Evolutionary conservation across 306 rosid species (phyloP).

Genomic region (Inga laurina): DNA sequence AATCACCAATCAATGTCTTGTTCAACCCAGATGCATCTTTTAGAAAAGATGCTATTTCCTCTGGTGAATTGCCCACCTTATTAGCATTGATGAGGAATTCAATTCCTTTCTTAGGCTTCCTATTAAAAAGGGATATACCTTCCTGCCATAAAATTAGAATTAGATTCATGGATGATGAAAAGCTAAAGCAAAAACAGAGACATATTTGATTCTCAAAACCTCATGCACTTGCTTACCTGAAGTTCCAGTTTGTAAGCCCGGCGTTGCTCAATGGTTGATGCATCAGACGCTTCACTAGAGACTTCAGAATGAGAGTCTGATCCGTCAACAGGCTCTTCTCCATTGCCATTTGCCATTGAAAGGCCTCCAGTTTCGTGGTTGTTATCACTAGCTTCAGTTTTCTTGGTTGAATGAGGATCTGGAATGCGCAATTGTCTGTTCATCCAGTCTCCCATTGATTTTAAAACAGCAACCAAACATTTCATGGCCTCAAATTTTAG

Average conservation of each 20-base stretch:
- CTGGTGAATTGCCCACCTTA: conserved; percentile 92
- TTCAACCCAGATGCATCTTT: conserved; percentile 95
- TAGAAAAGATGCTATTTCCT: conserved; percentile 92
- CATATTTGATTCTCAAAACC: conserved; percentile 28
- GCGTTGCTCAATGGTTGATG: conserved; percentile 84
- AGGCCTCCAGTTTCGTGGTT: conserved; percentile 54
- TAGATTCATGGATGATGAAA: conserved; percentile 40
- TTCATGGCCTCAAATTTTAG: conserved; percentile 96
- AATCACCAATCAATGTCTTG: conserved; percentile 93
- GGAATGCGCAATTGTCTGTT: conserved; percentile 92
- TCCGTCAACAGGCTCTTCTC: conserved; percentile 77
- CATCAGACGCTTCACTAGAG: conserved; percentile 80
- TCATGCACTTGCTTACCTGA: conserved; percentile 59
- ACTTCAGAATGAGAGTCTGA: conserved; percentile 82
- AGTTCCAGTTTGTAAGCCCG: conserved; percentile 99
- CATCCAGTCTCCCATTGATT: conserved; percentile 96
- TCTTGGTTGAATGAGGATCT: conserved; percentile 73
- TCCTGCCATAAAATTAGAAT: conserved; percentile 86
- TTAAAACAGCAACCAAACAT: conserved; percentile 78
- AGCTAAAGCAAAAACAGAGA: conserved; percentile 28
- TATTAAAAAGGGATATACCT: conserved; percentile 98
- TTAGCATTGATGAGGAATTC: conserved; percentile 95
- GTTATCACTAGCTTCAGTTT: conserved; percentile 55
- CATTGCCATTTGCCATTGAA: conserved; percentile 70
- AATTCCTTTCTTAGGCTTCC: conserved; percentile 95